A percentile compares a stretch with the other conserved stretches of the same genome.
Evolutionary conservation across 2,329 filamentous ascomycete species (phyloP).

Genomic region (Trichophyton benhamiae): DNA sequence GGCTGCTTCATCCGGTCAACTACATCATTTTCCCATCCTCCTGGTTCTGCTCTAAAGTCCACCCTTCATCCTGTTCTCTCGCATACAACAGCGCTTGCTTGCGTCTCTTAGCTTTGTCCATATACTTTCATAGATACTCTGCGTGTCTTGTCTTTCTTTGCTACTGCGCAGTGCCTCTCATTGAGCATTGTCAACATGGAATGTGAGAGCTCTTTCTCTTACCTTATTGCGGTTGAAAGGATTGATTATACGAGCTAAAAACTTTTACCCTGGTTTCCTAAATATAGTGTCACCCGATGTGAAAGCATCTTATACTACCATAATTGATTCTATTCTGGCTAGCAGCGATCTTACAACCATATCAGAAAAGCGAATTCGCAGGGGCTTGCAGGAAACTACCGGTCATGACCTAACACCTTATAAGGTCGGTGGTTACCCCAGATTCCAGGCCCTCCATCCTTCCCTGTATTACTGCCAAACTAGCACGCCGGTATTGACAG

Average conservation of each 20-base stretch:
- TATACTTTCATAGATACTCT: background rate
- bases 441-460: conserved; percentile 9
- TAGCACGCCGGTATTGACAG: background rate
- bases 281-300: conserved; percentile 38
- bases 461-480: background rate
- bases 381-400: conserved; percentile 48
- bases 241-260: background rate
- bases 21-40: background rate
- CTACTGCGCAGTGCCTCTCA: background rate
- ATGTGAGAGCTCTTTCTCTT: conserved; percentile 8
- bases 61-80: background rate
- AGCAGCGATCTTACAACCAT: conserved; percentile 51
- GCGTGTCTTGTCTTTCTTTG: background rate
- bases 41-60: background rate
- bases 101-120: background rate
- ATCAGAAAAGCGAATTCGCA: conserved; percentile 53
- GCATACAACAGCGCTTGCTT: background rate
- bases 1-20: background rate
- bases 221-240: background rate
- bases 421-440: conserved; percentile 39
- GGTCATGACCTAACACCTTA: conserved; percentile 50
- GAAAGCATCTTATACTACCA: conserved; percentile 41
- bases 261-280: conserved; percentile 9
- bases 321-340: conserved; percentile 52
- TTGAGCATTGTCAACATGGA: conserved; percentile 8